Conservation (phyloP, 2,329 filamentous ascomycete species). For the Alternaria rosae region DNA sequence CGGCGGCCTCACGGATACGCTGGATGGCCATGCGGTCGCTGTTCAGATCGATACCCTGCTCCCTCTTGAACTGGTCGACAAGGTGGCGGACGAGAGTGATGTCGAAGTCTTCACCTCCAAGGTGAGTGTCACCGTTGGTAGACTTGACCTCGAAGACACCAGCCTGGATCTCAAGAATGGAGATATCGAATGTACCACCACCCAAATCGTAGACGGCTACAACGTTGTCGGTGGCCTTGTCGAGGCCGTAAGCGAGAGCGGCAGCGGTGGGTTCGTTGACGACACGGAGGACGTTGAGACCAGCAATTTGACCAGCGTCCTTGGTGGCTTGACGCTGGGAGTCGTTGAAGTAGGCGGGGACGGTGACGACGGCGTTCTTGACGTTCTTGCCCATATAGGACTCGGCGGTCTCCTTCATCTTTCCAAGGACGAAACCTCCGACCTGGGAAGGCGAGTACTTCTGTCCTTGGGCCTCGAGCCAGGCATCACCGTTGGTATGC, state of each 20-base stretch:
- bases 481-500: slow-evolving; percentile 95
- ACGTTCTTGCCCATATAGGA: slow-evolving; percentile 86
- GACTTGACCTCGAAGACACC: slow-evolving; percentile 99
- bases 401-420: slow-evolving; percentile 99
- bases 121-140: slow-evolving; percentile 97
- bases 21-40: slow-evolving; percentile 97
- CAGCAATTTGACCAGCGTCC: slow-evolving; percentile 95
- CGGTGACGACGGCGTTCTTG: slow-evolving; percentile 96
- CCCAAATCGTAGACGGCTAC: slow-evolving; percentile 97
- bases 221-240: slow-evolving; percentile 89
- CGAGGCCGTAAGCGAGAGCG: slow-evolving; percentile 92
- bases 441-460: slow-evolving; percentile 99
- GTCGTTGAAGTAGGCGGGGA: slow-evolving; percentile 98
- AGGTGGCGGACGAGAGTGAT: slow-evolving; percentile 93
- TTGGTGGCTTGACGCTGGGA: slow-evolving; percentile 97
- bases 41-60: slow-evolving; percentile 88
- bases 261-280: slow-evolving; percentile 98
- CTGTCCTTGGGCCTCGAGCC: slow-evolving; percentile 91
- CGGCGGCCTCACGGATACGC: slow-evolving; percentile 96
- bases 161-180: slow-evolving; percentile 94
- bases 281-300: slow-evolving; percentile 95
- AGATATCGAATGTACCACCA: slow-evolving; percentile 99
- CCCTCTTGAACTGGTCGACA: slow-evolving; percentile 95
- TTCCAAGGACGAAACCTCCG: slow-evolving; percentile 93
- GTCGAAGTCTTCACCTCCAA: slow-evolving; percentile 98